Evolutionary conservation across 2,329 filamentous ascomycete genomes (phyloP).

Genomic region (Plectosphaerella sp.): DNA sequence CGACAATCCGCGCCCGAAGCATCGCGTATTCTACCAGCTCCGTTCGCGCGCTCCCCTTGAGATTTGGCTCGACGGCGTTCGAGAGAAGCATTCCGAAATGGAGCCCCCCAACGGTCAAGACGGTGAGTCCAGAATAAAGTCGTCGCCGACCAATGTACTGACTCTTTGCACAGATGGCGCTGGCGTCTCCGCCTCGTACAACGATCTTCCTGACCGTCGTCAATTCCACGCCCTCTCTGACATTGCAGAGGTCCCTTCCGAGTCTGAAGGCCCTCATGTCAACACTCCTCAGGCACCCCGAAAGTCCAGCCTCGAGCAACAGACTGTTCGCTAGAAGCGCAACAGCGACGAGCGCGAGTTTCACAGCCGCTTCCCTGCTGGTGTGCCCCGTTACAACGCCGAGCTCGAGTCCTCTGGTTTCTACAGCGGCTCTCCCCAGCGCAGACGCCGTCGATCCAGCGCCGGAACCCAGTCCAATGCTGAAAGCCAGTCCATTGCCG

Average conservation of each 20-base stretch:
- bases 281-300: neutral
- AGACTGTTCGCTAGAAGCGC: neutral
- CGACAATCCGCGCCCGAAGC: too few relatives aligned
- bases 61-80: neutral
- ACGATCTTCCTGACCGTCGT: neutral
- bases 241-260: slow-evolving; percentile 2
- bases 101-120: neutral
- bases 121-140: neutral
- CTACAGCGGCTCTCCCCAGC: neutral
- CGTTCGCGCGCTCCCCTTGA: neutral
- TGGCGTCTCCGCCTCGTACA: neutral
- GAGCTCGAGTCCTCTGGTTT: neutral
- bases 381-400: neutral
- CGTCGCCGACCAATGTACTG: neutral
- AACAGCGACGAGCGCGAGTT: neutral
- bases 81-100: neutral
- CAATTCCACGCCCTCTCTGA: neutral
- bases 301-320: neutral
- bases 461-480: too few relatives aligned
- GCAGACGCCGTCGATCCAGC: neutral
- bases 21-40: too few relatives aligned
- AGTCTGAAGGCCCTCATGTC: neutral
- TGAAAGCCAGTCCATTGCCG: neutral
- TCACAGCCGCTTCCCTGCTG: neutral
- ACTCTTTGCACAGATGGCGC: neutral